Conservation (phyloP, 129 eudicot genomes). For the Gnaphalium uliginosum region DNA sequence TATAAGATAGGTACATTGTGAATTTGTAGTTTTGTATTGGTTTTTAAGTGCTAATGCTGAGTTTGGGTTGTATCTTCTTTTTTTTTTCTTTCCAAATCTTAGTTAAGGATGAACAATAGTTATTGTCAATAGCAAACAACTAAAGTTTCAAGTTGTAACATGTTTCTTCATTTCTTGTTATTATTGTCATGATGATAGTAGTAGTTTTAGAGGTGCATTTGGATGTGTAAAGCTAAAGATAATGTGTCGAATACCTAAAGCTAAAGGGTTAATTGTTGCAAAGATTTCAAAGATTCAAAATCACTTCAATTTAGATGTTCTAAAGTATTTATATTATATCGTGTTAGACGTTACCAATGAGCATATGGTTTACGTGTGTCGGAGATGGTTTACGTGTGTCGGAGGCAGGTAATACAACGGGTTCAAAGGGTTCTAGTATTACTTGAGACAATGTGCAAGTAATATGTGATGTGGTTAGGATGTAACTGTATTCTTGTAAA, state of each 20-base stretch:
- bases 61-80: slow-evolving; percentile 29
- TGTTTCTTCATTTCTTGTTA: not conserved
- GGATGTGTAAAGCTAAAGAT: not conserved
- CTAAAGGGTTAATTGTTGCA: not conserved
- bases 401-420: too few relatives aligned
- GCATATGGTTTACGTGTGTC: too few relatives aligned
- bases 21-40: slow-evolving; percentile 28
- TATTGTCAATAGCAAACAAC: not conserved
- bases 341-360: too few relatives aligned
- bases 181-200: not conserved
- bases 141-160: not conserved
- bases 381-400: too few relatives aligned
- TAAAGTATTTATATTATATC: too few relatives aligned
- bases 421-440: too few relatives aligned
- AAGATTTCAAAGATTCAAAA: too few relatives aligned
- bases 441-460: too few relatives aligned
- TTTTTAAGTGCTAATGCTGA: slow-evolving; percentile 27
- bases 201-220: not conserved
- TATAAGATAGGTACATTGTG: slow-evolving; percentile 26
- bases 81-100: not conserved
- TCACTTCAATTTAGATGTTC: not conserved
- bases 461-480: too few relatives aligned
- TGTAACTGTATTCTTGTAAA: too few relatives aligned
- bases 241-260: too few relatives aligned
- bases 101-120: not conserved